These are phyloP conservation scores for Cymbopogon citratus DNA, from an alignment of 176 grass and related monocot genomes.

Conservation along the genomic window DNA sequence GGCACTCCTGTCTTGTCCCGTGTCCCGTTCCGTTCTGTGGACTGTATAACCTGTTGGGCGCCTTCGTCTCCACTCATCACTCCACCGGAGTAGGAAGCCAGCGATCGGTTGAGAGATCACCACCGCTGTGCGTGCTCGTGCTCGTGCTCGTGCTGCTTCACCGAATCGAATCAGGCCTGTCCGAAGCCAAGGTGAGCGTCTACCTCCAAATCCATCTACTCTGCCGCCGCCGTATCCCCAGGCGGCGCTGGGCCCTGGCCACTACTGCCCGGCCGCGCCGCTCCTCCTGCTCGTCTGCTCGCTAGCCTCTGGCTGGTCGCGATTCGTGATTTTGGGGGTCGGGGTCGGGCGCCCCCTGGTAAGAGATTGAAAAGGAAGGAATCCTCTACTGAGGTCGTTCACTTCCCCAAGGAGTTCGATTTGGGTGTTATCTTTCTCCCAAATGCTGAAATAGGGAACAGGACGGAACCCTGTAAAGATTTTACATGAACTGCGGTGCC, in stretches of 20 bases:
- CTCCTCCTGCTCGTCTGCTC: background rate
- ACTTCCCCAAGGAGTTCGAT: background rate
- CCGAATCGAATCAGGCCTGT: background rate
- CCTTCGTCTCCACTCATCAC: background rate
- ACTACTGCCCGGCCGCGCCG: background rate
- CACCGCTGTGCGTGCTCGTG: background rate
- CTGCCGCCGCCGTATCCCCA: background rate
- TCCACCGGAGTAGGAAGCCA: background rate
- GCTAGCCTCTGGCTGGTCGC: background rate
- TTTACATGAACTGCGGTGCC: background rate
- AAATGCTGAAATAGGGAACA: background rate
- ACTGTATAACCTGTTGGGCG: background rate
- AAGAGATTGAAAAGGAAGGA: background rate
- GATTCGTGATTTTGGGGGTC: background rate
- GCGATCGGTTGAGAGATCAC: background rate
- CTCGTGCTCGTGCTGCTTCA: background rate
- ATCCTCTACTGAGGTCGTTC: background rate
- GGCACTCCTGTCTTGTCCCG: too few species aligned
- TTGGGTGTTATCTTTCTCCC: background rate
- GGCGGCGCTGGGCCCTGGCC: too few species aligned
- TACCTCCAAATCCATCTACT: background rate
- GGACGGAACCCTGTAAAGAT: background rate
- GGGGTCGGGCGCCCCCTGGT: background rate
- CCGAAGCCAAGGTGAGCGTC: slow-evolving; percentile 1
- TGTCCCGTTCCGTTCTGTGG: background rate